Evolutionary conservation across 2,329 filamentous ascomycete genomes (phyloP).

Genomic region (Ophiostoma populinum): DNA sequence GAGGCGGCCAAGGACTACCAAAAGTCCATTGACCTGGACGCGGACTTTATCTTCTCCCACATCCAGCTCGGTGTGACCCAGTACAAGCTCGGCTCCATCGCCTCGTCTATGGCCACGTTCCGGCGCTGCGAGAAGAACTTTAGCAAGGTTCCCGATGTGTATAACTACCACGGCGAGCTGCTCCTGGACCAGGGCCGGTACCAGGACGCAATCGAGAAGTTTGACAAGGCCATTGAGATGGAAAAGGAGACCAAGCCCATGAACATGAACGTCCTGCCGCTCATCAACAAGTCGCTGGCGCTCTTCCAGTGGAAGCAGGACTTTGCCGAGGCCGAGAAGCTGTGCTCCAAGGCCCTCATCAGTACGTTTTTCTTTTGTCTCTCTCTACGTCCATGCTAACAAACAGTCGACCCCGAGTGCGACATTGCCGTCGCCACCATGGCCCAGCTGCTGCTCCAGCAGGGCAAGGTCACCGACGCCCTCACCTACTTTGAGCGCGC

Average conservation of each 20-base stretch:
- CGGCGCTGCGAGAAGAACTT: slow-evolving; percentile 97
- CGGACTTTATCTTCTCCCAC: slow-evolving; percentile 96
- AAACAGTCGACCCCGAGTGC: slow-evolving; percentile 83
- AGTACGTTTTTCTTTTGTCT: slow-evolving; percentile 40
- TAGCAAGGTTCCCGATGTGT: slow-evolving; percentile 86
- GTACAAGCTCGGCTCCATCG: slow-evolving; percentile 98
- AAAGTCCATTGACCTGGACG: slow-evolving; percentile 94
- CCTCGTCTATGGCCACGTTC: slow-evolving; percentile 97
- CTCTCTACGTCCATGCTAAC: slow-evolving; percentile 18
- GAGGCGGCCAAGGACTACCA: slow-evolving; percentile 97
- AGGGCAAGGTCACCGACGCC: slow-evolving; percentile 90
- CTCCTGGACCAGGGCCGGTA: slow-evolving; percentile 94
- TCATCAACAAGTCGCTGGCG: slow-evolving; percentile 96
- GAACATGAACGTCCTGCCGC: slow-evolving; percentile 89
- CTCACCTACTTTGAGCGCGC: slow-evolving; percentile 95
- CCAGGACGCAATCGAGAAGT: slow-evolving; percentile 90
- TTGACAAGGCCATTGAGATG: slow-evolving; percentile 96
- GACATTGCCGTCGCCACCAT: slow-evolving; percentile 98
- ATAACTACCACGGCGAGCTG: slow-evolving; percentile 98
- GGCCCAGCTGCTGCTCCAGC: slow-evolving; percentile 91
- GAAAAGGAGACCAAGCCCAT: slow-evolving; percentile 88
- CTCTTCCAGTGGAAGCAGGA: slow-evolving; percentile 98
- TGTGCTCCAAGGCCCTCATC: slow-evolving; percentile 93
- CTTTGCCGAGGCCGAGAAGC: slow-evolving; percentile 81
- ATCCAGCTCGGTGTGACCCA: slow-evolving; percentile 98